Evolutionary conservation across 306 rosid species (phyloP), one percentile per base, ranked within the genome.

Genomic region (Corylus avellana): DNA sequence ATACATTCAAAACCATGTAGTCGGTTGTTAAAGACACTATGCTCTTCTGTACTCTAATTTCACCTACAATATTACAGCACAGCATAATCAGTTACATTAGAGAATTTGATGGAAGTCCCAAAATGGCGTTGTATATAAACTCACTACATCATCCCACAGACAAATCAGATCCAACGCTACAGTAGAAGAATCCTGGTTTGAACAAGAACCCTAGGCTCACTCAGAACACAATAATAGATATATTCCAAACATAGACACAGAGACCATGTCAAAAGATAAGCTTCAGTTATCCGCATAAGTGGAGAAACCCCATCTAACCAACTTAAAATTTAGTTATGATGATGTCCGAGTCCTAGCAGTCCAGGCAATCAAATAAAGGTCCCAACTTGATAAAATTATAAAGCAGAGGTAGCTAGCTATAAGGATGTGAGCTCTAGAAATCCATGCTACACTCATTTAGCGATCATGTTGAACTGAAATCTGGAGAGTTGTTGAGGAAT

Each of bases 401-500:
- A 10, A 18, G 59, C 20, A 54, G 71, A 61, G 35, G 35, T 32
- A 32, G 35, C 35, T 32, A 32, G 46, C 57, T 22, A 69, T 55
- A 80, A 50, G 16, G 20, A 77, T 32, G 47, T 14, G 48, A 35
- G 2, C 47, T 64, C n/a, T 16, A 35, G 25, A 35, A 64, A 64
- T 17, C 27, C 49, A 18, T 9, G 22, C 84, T 55, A 47, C 66
- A 51, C 69, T 91, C 88, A 91, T 74, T 89, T 87, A 57, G 96
- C 85, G 87, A 96, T 96, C 99, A 96, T 96, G 86, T 93, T 93
- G 87, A 96, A 96, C 87, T 96, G 96, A 84, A 96, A 96, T 90
- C 99, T 88, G 74, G 99, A 96, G 54, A 96, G 94, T 86, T 93
- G 99, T 82, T 93, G 98, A 12, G 99, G 99, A 77, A 96, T 96